Evolutionary conservation across 306 rosid species (phyloP), one percentile per base, ranked within the genome.

Genomic region (Mimosa pudica): DNA sequence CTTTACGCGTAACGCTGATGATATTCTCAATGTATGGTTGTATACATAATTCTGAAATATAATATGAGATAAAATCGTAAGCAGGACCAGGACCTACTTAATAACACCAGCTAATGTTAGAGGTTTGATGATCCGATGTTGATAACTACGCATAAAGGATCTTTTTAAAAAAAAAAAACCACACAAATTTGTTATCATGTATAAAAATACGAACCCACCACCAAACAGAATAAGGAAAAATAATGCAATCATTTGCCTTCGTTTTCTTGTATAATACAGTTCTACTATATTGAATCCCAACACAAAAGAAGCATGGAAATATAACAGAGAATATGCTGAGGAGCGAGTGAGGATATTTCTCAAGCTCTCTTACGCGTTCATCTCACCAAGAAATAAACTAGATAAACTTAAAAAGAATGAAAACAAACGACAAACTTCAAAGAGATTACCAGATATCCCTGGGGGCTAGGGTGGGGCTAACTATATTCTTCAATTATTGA

Each of bases 241-340:
- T 0, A n/a, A 16, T 17, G 30, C 4, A 60, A 60, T 60, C 36
- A 24, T 24, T 24, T 10, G 38, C 67, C 38, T 61, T 38, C 10
- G 30, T 61, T 61, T 30, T 61, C 17, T 30, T 30, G 38, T 10
- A 10, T 61, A 6, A 61, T 60, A 10, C 12, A 61, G 32, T 61
- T 24, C 30, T 24, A 61, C 13, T 30, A 18, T 57, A 42, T 67
- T 42, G 44, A 44, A 7, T 8, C 11, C n/a, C 57, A 11, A 6
- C 41, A 69, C 0, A 70, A 18, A 8, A 46, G 41, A 38, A 10
- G 41, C 11, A 24, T 24, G 20, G 20, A 30, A 10, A 17, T 11
- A n/a, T 2, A 45, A 46, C 20, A 45, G 54, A 70, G 74, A 77
- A 77, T 65, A 65, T 66, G 46, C 73, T 5, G 57, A 6, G 64